Base-by-base conservation (phyloP, 2,329 filamentous ascomycete genomes). In the Ascochyta lentis region DNA sequence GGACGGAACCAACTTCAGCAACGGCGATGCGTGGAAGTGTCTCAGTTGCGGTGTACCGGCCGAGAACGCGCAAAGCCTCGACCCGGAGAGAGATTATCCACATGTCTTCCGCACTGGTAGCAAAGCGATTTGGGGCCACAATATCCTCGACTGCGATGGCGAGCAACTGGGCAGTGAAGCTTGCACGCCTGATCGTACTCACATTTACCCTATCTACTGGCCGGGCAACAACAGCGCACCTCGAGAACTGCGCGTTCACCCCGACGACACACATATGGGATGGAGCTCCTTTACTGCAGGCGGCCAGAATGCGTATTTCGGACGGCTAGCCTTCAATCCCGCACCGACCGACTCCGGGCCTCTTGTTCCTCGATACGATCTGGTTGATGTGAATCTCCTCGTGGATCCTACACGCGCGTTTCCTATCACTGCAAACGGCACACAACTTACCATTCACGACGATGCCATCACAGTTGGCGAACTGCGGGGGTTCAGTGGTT, bases 11-110 rank as follows among this genome's bases (percentile, higher is more conserved):
- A 70, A 53, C 0, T 82, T 82, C 39, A 42, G 69, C 1, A 80
- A 78, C 46, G 80, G 80, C 0, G 78, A 81, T 55, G 44, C 74
- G 0, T 83, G 79, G 79, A 82, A 80, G 57, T 82, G 80, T 49
- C 49, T 82, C 4, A 82, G 72, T 27, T 82, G 80, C 49, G 79
- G 75, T 2, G 70, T 81, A 0, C 71, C 76, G 0, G 58, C 45
- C 2, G 60, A 65, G 27, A 77, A 79, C 41, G 60, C 68, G 1
- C 39, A 62, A 3, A 68, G 67, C 6, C 47, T 64, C 2, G 50
- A 56, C 16, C 47, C 58, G 1, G 19, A 50, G 29, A 49, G 60
- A 1, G 77, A 77, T 42, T 83, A 82, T 55, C 78, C 80, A 0
- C 78, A 82, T 40, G 66, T 72, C 0, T 81, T 80, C 46, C 61